Base-by-base conservation (phyloP, 2,329 filamentous ascomycete genomes). In the Fusarium sterilihyphosum region DNA sequence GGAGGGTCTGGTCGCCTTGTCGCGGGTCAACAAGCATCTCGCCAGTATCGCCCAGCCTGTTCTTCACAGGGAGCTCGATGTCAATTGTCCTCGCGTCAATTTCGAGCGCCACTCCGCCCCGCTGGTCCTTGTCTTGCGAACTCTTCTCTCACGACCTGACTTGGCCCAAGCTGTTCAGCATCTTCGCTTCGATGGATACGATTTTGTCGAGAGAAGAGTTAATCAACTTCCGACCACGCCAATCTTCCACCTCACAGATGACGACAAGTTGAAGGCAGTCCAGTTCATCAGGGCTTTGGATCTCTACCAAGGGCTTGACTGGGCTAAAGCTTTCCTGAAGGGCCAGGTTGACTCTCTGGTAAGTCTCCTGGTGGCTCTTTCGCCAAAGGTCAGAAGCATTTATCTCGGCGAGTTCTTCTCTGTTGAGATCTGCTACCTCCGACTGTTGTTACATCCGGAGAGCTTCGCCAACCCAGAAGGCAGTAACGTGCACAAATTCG, bases 321-420 rank as follows among this genome's bases (percentile, higher is more conserved):
- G 44, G 44, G 44, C 44, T 7, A 13, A 29, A 20, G 24, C 17
- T 14, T 47, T 47, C 24, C 2, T 29, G 18, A 10, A 29, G 3
- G 65, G 65, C 5, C 20, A 29, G 4, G 6, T 68, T 20, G 62
- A 66, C 5, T 43, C 33, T 24, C 16, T 66, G 2, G 53, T 67
- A 11, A 24, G 54, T 6, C 47, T 66, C 4, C 11, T 68, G 11
- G 9, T 68, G 12, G 22, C 22, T 8, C n/a, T 49, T 6, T 13
- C 54, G 3, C 54, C 66, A 4, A 47, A 11, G 2, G 7, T 61
- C 17, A 49, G 10, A 22, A 37, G 5, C 2, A 20, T 68, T 2
- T 59, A 18, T 17, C 47, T 67, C 1, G 66, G 53, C 3, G 18
- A 12, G 1, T 31, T 49, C 10, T 61, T 60, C 7, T 24, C 46